Conservation (phyloP, 1,284 basidiomycete genomes). For the Phaffia rhodozyma region DNA sequence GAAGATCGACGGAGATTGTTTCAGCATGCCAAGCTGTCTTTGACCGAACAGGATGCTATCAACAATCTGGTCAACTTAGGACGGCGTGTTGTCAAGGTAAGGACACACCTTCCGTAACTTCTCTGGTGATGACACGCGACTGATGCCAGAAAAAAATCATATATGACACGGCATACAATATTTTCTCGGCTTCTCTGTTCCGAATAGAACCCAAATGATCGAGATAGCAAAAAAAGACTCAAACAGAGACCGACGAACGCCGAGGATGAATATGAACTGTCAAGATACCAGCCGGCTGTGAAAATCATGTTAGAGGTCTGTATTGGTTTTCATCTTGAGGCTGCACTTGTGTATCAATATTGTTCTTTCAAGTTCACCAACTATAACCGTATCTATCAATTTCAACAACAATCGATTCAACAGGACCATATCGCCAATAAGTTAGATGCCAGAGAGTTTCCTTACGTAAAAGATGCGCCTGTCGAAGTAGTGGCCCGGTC, state of each 20-base stretch:
- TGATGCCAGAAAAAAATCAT: slow-evolving; percentile 5
- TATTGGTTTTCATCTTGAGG: not conserved
- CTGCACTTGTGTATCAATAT: not conserved
- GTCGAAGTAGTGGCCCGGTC: slow-evolving; percentile 39
- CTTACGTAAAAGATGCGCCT: slow-evolving; percentile 82
- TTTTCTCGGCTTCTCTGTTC: not conserved
- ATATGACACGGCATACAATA: not conserved
- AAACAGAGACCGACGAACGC: slow-evolving; percentile 55
- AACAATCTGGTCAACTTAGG: slow-evolving; percentile 79
- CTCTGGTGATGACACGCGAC: slow-evolving; percentile 3
- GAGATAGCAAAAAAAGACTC: slow-evolving; percentile 62
- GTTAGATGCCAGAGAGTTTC: slow-evolving; percentile 69
- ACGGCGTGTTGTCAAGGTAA: slow-evolving; percentile 66
- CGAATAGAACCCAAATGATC: slow-evolving; percentile 51
- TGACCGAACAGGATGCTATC: slow-evolving; percentile 87
- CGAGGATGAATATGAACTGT: slow-evolving; percentile 91
- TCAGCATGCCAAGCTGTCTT: slow-evolving; percentile 82
- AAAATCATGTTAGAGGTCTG: slow-evolving; percentile 69
- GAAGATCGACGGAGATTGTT: slow-evolving; percentile 90
- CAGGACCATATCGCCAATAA: slow-evolving; percentile 71
- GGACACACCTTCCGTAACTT: slow-evolving; percentile 23
- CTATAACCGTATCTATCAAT: slow-evolving; percentile 4
- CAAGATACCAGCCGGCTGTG: slow-evolving; percentile 79
- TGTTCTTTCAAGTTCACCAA: not conserved
- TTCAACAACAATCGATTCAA: not conserved